Evolutionary conservation across 352 stramenopile species (phyloP).

Genomic region (Plasmopara muralis): DNA sequence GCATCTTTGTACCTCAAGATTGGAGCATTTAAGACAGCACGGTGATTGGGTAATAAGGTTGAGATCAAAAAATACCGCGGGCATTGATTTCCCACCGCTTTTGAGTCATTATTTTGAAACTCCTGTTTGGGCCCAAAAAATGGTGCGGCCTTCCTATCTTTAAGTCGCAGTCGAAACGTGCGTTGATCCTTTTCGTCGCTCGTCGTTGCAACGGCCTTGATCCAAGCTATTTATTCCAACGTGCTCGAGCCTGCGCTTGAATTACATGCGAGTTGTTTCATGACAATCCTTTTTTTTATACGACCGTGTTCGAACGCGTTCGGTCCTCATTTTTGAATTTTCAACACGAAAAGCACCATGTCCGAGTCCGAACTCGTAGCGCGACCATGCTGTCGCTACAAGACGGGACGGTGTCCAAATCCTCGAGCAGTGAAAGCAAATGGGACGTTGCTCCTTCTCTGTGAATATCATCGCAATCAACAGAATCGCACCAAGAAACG

Average conservation of each 20-base stretch:
- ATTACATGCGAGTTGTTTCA: conserved; percentile 10
- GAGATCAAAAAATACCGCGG: no score
- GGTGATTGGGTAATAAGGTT: no score
- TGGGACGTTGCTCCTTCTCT: conserved; percentile 64
- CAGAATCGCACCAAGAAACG: conserved; percentile 86
- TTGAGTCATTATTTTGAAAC: no score
- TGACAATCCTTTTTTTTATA: not conserved
- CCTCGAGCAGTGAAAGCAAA: conserved; percentile 67
- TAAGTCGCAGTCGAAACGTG: not conserved
- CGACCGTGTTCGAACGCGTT: not conserved
- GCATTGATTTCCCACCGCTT: no score
- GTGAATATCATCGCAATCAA: conserved; percentile 73
- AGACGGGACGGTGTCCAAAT: conserved; percentile 72
- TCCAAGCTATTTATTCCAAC: conserved; percentile 26
- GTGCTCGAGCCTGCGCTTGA: conserved; percentile 1
- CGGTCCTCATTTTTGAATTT: conserved; percentile 20
- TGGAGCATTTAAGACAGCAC: no score
- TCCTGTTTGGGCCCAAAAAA: no score
- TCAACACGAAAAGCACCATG: not conserved
- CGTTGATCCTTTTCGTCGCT: conserved; percentile 5
- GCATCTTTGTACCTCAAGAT: no score
- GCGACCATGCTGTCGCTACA: conserved; percentile 57
- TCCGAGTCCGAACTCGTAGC: not conserved
- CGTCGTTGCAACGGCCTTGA: conserved; percentile 13
- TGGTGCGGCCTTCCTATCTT: no score